Conservation (phyloP, 2,329 filamentous ascomycete genomes). For the Aspergillus versicolor region DNA sequence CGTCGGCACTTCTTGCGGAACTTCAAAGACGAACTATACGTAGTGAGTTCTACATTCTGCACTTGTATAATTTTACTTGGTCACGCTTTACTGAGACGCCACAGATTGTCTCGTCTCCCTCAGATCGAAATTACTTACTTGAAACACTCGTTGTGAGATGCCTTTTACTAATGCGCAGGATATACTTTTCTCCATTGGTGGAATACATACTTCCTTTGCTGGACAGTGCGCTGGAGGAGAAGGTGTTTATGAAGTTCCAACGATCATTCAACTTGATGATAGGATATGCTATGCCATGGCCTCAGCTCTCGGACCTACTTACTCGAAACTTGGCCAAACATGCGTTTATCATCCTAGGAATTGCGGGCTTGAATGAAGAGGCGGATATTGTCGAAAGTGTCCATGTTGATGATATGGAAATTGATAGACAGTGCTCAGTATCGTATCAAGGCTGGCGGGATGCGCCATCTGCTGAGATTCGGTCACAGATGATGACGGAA, state of each 20-base stretch:
- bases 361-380: constrained; percentile 31
- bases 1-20: constrained; percentile 44
- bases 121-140: constrained; percentile 26
- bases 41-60: constrained; percentile 18
- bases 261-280: constrained; percentile 49
- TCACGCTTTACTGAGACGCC: constrained; percentile 23
- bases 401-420: constrained; percentile 36
- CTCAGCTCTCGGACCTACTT: constrained; percentile 44
- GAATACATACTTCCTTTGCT: constrained; percentile 34
- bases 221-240: constrained; percentile 26
- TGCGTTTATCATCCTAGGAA: constrained; percentile 43
- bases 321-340: constrained; percentile 46
- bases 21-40: constrained; percentile 31
- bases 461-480: constrained; percentile 27
- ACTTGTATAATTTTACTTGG: neutral
- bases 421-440: constrained; percentile 36
- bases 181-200: constrained; percentile 39
- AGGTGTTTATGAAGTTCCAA: constrained; percentile 37
- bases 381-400: constrained; percentile 15
- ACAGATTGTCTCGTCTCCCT: constrained; percentile 4
- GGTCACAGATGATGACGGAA: constrained; percentile 35
- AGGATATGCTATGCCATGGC: constrained; percentile 47
- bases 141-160: constrained; percentile 32
- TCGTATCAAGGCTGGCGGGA: constrained; percentile 40
- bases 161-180: constrained; percentile 34